Conservation (phyloP, 164 flowering plant species). For the Umbellularia californica region DNA sequence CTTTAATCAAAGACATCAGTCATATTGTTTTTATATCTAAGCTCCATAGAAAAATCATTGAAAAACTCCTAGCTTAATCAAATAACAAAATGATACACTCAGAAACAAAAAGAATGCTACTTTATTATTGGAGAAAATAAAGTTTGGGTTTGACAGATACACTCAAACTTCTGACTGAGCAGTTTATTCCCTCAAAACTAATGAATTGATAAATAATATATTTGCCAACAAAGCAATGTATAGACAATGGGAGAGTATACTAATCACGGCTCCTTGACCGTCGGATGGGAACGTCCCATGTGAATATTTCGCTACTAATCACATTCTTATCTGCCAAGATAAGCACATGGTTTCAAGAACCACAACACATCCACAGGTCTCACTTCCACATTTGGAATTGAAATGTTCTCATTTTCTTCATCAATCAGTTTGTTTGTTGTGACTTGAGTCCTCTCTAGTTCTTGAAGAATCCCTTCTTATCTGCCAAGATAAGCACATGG, state of each 20-base stretch:
- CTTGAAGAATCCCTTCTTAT: slow-evolving; percentile 47
- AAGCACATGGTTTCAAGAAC: slow-evolving; percentile 78
- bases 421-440: neutral
- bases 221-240: neutral
- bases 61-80: too few relatives aligned
- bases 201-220: neutral
- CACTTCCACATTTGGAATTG: slow-evolving; percentile 21
- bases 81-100: too few relatives aligned
- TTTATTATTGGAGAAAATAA: neutral
- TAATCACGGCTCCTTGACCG: neutral
- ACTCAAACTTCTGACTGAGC: neutral
- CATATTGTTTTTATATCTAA: too few relatives aligned
- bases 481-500: slow-evolving; percentile 60
- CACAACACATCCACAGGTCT: slow-evolving; percentile 54
- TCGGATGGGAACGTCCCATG: neutral
- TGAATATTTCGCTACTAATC: neutral
- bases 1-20: too few relatives aligned
- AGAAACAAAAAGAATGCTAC: neutral
- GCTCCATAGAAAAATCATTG: too few relatives aligned
- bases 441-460: slow-evolving; percentile 20
- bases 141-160: neutral
- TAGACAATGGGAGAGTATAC: neutral
- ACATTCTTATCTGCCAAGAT: slow-evolving; percentile 16
- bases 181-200: neutral
- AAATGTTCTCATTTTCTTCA: slow-evolving; percentile 9